Evolutionary conservation across 352 stramenopile species (phyloP).

Genomic region (Lagenidium sp.): DNA sequence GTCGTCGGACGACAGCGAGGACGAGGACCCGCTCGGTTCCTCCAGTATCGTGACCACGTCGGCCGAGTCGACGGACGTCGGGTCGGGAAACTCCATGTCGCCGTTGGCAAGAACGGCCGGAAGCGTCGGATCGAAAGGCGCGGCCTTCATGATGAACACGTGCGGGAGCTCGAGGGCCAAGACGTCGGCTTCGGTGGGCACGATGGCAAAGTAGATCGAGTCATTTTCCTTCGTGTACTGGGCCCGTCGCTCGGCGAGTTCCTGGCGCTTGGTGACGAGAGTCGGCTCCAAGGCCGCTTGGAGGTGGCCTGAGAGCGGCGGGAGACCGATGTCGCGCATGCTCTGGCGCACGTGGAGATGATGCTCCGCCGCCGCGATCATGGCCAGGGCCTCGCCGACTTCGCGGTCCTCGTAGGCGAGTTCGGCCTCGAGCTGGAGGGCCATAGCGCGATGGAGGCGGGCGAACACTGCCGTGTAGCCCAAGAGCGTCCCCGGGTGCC

Average conservation of each 20-base stretch:
- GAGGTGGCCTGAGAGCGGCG: no score
- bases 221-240: constrained; percentile 21
- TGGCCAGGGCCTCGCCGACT: constrained; percentile 23
- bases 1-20: no score
- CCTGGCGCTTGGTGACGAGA: constrained; percentile 2
- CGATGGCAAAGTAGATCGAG: constrained; percentile 18
- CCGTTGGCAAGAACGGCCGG: no score
- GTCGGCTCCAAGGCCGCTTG: constrained; percentile 1
- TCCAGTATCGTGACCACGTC: no score
- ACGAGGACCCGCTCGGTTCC: no score
- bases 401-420: constrained; percentile 9
- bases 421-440: constrained; percentile 16
- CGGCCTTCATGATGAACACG: constrained; percentile 28
- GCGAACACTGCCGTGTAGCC: constrained; percentile 21
- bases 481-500: constrained; percentile 9
- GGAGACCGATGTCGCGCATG: constrained; percentile 12
- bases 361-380: constrained; percentile 4
- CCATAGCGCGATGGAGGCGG: constrained; percentile 18
- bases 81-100: no score
- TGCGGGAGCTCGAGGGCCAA: constrained; percentile 9
- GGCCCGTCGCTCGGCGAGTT: background rate
- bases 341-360: constrained; percentile 17
- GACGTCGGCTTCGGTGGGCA: constrained; percentile 15
- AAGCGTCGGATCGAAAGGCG: no score
- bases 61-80: no score